Percentiles rank a stretch among this genome's conserved stretches.
These are phyloP conservation scores for Penicillium sp. DNA, from an alignment of 2,329 filamentous ascomycete genomes.

Conservation along the genomic window DNA sequence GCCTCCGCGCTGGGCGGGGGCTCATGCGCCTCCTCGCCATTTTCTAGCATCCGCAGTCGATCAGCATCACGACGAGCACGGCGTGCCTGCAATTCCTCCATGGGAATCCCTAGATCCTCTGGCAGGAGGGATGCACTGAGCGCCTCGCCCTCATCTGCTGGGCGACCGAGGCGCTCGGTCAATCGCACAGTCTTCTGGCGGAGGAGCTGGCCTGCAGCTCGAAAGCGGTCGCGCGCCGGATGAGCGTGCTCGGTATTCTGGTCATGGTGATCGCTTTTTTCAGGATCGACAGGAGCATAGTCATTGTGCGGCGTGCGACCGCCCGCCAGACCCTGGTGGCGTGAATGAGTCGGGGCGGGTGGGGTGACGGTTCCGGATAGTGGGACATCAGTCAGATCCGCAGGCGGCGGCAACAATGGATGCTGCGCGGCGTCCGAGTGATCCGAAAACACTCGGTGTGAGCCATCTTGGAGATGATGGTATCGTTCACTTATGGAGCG, in stretches of 20 bases:
- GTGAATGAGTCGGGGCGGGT: conserved; percentile 28
- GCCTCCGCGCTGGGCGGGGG: conserved; percentile 40
- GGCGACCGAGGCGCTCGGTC: conserved; percentile 37
- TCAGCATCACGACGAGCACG: conserved; percentile 27
- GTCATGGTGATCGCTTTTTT: conserved; percentile 16
- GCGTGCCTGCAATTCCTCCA: conserved; percentile 28
- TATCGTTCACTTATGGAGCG: conserved; percentile 18
- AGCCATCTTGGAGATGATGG: conserved; percentile 6
- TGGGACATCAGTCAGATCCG: conserved; percentile 20
- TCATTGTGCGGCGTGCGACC: conserved; percentile 10
- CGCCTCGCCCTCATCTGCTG: conserved; percentile 37
- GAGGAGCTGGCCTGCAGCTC: conserved; percentile 34
- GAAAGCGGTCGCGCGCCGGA: conserved; percentile 33
- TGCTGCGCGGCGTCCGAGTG: conserved; percentile 15
- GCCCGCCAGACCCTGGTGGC: conserved; percentile 15
- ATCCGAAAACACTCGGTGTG: conserved; percentile 14
- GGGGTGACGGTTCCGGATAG: conserved; percentile 30
- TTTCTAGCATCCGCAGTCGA: conserved; percentile 21
- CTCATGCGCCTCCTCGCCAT: conserved; percentile 24
- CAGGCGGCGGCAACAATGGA: conserved; percentile 22
- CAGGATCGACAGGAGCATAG: conserved; percentile 7
- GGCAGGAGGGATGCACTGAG: conserved; percentile 35
- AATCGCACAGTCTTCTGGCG: conserved; percentile 36
- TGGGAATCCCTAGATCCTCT: conserved; percentile 34
- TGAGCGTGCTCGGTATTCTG: conserved; percentile 17